Percentiles rank a stretch among this genome's conserved stretches.
phyloP scores from a whole-genome alignment of 169 alveolate genomes.

The Besnoitia besnoiti region DNA sequence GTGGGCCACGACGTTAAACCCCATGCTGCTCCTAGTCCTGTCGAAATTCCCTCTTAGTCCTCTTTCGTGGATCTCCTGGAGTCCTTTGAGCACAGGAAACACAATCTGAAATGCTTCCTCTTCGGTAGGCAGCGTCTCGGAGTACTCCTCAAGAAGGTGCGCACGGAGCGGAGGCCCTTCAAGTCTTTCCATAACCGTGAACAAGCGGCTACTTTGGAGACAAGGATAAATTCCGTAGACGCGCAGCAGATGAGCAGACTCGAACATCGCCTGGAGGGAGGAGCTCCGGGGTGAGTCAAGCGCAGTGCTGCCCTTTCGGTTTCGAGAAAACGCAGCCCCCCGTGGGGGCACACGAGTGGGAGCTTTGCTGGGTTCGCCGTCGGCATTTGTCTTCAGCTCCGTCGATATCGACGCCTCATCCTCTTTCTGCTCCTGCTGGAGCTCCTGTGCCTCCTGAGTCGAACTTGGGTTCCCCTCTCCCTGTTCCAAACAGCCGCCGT shows the following conservation, averaged over 20 bases:
- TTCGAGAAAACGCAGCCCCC: neutral
- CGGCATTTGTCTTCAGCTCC: neutral
- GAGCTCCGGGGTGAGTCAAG: neutral
- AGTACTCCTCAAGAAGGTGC: neutral
- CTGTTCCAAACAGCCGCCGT: too few species aligned
- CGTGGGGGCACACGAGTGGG: neutral
- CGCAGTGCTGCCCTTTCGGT: neutral
- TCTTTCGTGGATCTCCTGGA: conserved; percentile 7
- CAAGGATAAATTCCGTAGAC: conserved; percentile 35
- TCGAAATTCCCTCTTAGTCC: neutral
- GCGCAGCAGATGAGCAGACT: conserved; percentile 23
- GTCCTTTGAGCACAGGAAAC: conserved; percentile 33
- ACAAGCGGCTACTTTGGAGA: neutral
- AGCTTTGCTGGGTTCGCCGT: neutral
- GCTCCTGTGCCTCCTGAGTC: neutral
- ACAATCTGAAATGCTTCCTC: neutral
- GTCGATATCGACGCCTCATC: neutral
- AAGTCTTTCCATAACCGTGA: conserved; percentile 34
- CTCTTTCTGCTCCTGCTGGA: neutral
- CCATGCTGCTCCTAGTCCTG: neutral
- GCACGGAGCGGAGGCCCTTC: conserved; percentile 14
- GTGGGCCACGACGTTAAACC: neutral
- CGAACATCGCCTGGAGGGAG: neutral
- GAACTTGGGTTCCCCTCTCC: too few species aligned
- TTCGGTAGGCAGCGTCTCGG: conserved; percentile 12